A percentile compares a stretch with the other conserved stretches of the same genome.
These are phyloP conservation scores for Aspergillus affinis DNA, from an alignment of 495 filamentous ascomycete species.

Conservation along the genomic window DNA sequence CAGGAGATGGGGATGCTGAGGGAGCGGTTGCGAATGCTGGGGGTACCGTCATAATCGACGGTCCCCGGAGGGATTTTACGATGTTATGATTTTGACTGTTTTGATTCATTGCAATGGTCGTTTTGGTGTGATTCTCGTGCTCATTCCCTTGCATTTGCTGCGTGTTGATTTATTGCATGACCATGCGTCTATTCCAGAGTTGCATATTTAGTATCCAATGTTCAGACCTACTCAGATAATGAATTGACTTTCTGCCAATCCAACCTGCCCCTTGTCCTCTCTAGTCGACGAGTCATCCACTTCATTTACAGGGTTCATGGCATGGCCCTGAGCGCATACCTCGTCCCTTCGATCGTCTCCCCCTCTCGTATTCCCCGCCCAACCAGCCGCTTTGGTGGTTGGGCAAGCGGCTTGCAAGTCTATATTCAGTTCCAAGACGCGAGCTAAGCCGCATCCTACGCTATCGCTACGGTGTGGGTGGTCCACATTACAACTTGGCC, in stretches of 20 bases:
- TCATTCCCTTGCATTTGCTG: neutral
- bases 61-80: conserved; percentile 20
- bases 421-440: neutral
- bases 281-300: neutral
- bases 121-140: neutral
- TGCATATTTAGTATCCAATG: neutral
- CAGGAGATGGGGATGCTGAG: conserved; percentile 36
- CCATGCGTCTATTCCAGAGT: neutral
- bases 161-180: neutral
- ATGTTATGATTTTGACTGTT: conserved; percentile 28
- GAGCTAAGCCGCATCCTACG: neutral
- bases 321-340: neutral
- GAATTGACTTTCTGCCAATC: neutral
- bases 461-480: neutral
- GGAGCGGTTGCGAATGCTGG: conserved; percentile 36
- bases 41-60: conserved; percentile 19
- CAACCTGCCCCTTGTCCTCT: neutral
- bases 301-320: neutral
- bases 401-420: neutral
- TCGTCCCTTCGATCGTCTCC: neutral
- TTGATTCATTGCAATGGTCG: conserved; percentile 1
- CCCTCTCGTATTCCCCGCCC: neutral
- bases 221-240: neutral
- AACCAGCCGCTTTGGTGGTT: neutral
- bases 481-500: neutral